Evolutionary conservation across 2,329 filamentous ascomycete genomes (phyloP), one percentile per base, ranked within the genome.

Genomic region (Phaeosphaeria sp.): DNA sequence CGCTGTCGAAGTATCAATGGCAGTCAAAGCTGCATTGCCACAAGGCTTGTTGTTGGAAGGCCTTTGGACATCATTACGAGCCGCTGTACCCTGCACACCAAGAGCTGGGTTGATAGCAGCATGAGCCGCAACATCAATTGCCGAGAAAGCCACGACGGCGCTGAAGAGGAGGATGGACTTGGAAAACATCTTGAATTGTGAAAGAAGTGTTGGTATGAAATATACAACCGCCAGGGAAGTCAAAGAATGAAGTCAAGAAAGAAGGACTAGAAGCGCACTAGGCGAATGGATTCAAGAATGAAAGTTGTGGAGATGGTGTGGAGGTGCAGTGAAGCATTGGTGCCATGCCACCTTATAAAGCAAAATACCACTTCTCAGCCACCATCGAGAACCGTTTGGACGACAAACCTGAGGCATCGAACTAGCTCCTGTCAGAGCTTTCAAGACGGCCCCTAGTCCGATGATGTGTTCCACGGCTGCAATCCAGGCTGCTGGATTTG

Each of bases 51-150:
- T 39, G 36, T 20, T 30, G 17, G 52, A 54, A 15, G 52, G 52
- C 11, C 52, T 54, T 27, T 54, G 33, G 10, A 43, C 52, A 44
- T 54, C 52, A 39, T 27, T 42, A 18, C 52, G 52, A 44, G 20
- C 30, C 2, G 52, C 52, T 11, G 52, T 43, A 9, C 33, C 52
- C 18, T 42, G 42, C 2, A 54, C 52, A 17, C 52, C 52, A 20
- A 54, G 52, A 22, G 52, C 52, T 43, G 52, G 52, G 36, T 49
- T 54, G 46, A 54, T 54, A 27, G 46, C 52, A 44, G 52, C 52
- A 33, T 54, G 52, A 11, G 52, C 52, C 23, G 44, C 48, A 18
- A 54, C 52, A 23, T 54, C 46, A 36, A 49, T 13, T 21, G 52
- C 44, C 4, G 52, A 54, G 44, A 54, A 49, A 54, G 52, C 46